Percentiles rank a stretch among this genome's conserved stretches.
Evolutionary conservation across 2,329 filamentous ascomycete genomes (phyloP).

Genomic region (Hirsutella thompsonii): DNA sequence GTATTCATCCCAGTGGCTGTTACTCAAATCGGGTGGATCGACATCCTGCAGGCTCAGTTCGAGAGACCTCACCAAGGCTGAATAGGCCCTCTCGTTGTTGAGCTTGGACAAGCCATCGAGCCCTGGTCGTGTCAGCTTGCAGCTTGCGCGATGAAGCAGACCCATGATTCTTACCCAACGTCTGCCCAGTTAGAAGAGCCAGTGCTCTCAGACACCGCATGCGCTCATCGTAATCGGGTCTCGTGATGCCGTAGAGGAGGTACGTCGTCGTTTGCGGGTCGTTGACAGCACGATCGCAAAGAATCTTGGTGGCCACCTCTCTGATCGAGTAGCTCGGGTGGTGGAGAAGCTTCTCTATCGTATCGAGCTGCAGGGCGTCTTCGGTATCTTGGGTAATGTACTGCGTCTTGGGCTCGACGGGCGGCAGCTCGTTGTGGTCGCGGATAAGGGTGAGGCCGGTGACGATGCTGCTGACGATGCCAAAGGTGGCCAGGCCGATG

Average conservation of each 20-base stretch:
- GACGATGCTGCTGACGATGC: conserved; percentile 44
- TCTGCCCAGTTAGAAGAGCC: conserved; percentile 35
- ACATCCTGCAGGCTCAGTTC: conserved; percentile 40
- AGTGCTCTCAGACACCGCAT: conserved; percentile 44
- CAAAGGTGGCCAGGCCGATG: conserved; percentile 44
- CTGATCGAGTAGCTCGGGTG: conserved; percentile 63
- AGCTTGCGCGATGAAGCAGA: background rate
- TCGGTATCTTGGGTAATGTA: conserved; percentile 68
- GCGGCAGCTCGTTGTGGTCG: conserved; percentile 53
- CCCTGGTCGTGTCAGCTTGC: conserved; percentile 15
- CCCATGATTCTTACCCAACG: conserved; percentile 12
- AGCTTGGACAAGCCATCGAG: conserved; percentile 29
- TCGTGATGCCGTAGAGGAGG: conserved; percentile 45
- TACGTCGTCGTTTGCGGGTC: conserved; percentile 36
- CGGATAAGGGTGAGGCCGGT: conserved; percentile 46
- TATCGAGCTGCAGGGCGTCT: conserved; percentile 53
- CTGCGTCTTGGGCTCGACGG: conserved; percentile 50
- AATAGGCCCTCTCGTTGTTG: conserved; percentile 36
- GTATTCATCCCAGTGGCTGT: conserved; percentile 50
- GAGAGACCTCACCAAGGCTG: conserved; percentile 46
- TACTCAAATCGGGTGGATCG: conserved; percentile 36
- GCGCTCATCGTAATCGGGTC: conserved; percentile 44
- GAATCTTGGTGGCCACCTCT: conserved; percentile 50
- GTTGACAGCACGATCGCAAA: conserved; percentile 45
- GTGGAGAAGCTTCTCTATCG: conserved; percentile 52